These are phyloP conservation scores for Termitomyces sp. DNA, from an alignment of 1,284 basidiomycete genomes.

Conservation along the genomic window DNA sequence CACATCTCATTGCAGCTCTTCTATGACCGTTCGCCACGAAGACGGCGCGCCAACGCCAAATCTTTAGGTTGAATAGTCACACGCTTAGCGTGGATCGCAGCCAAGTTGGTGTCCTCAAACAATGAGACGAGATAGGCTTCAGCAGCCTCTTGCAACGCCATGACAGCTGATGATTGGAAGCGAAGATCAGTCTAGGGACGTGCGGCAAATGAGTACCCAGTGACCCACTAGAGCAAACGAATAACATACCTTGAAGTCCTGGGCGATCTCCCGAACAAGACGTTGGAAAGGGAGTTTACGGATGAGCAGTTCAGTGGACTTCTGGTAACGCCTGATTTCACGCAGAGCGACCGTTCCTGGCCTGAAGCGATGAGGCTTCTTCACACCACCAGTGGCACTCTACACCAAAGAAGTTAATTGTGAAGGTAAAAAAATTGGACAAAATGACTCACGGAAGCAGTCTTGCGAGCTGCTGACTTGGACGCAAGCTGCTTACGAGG, in stretches of 20 bases:
- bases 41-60: constrained; percentile 64
- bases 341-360: constrained; percentile 73
- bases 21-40: constrained; percentile 58
- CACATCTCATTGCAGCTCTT: neutral
- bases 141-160: constrained; percentile 75
- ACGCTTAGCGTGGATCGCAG: constrained; percentile 41
- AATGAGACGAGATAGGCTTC: constrained; percentile 78
- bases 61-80: constrained; percentile 70
- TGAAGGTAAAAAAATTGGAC: neutral
- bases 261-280: constrained; percentile 68
- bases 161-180: constrained; percentile 78
- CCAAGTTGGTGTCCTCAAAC: constrained; percentile 36
- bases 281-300: constrained; percentile 73
- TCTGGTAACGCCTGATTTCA: constrained; percentile 83
- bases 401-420: constrained; percentile 13
- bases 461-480: constrained; percentile 50
- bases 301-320: constrained; percentile 75
- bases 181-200: constrained; percentile 74
- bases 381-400: constrained; percentile 66
- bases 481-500: constrained; percentile 63
- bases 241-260: constrained; percentile 60
- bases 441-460: constrained; percentile 35
- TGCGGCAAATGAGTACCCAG: constrained; percentile 22
- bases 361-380: constrained; percentile 67
- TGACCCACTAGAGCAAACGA: constrained; percentile 12